phyloP scores from a whole-genome alignment of 331 rosid species.

The Cydonia oblonga region DNA sequence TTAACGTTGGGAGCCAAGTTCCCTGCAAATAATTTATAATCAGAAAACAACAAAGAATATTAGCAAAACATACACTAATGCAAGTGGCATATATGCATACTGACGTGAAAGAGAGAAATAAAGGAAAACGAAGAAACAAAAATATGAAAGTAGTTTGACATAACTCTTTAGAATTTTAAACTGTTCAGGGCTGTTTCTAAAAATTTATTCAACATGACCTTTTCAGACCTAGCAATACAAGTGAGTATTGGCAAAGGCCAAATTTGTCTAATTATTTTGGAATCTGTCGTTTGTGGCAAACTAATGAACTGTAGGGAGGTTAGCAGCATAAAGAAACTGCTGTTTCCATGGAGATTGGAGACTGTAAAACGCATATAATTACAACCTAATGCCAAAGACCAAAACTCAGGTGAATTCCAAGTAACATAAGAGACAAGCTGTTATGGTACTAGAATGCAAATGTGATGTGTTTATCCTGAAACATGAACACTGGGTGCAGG shows the following conservation, averaged over 20 bases:
- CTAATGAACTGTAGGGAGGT: too few relatives aligned
- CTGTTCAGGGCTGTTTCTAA: neutral
- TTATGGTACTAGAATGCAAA: neutral
- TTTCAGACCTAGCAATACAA: neutral
- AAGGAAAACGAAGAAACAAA: neutral
- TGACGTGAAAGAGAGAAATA: neutral
- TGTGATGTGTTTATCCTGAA: neutral
- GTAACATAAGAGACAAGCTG: neutral
- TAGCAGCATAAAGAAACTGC: neutral
- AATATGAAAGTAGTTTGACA: neutral
- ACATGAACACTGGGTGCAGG: neutral
- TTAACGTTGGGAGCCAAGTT: slow-evolving; percentile 81
- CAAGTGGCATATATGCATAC: neutral
- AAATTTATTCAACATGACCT: neutral
- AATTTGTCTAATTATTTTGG: neutral
- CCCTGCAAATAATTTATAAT: slow-evolving; percentile 34
- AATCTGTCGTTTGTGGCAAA: neutral
- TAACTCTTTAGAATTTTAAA: neutral
- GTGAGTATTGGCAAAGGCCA: neutral
- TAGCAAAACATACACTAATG: neutral
- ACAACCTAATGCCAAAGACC: neutral
- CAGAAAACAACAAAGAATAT: neutral
- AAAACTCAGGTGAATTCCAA: neutral
- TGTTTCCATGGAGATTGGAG: neutral
- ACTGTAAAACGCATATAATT: neutral